Evolutionary conservation across 345 rosid genomes (phyloP), one percentile per base, ranked within the genome.

Genomic region (Corchorus capsularis): DNA sequence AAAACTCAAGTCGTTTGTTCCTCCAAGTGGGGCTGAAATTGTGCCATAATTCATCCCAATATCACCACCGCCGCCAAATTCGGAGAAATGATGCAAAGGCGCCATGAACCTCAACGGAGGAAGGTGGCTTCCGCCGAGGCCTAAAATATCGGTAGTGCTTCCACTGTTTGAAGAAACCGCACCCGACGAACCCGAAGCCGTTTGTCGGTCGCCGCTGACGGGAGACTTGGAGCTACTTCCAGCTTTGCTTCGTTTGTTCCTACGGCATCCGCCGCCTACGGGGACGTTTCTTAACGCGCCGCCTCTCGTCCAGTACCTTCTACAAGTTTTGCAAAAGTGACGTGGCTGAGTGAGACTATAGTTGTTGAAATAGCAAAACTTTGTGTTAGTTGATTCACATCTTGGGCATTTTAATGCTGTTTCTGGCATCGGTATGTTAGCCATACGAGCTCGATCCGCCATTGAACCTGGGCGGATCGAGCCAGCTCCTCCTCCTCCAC

Each of bases 241-340:
- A 13, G 87, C 89, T 82, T 93, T 95, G 79, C 87, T 85, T 73
- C 96, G 86, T 79, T 93, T 88, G 89, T 95, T 93, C 84, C 99
- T 87, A 80, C 98, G 47, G 80, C 91, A 93, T 2, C 99, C 99
- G 14, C 99, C 99, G 0, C 99, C 99, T 0, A 95, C 97, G 0
- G 99, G 99, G 67, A 95, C 98, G 64, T 78, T 95, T 16, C 98
- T 86, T 16, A 95, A 83, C 53, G 99, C 93, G 32, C 98, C 98
- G 0, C 98, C 98, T 82, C 93, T 83, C 9, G 99, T 95, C 99
- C 99, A 95, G 91, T 95, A 95, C 86, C 99, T 84, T 71, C 98
- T 82, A 79, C 99, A 95, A 27, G 98, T 90, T 54, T 93, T 95
- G 87, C 99, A 95, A 74, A 93, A 95, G 93, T 95, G 99, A 16